Base-by-base conservation (phyloP, 1,139 yeast species). In the Yamadazyma diospyri region DNA sequence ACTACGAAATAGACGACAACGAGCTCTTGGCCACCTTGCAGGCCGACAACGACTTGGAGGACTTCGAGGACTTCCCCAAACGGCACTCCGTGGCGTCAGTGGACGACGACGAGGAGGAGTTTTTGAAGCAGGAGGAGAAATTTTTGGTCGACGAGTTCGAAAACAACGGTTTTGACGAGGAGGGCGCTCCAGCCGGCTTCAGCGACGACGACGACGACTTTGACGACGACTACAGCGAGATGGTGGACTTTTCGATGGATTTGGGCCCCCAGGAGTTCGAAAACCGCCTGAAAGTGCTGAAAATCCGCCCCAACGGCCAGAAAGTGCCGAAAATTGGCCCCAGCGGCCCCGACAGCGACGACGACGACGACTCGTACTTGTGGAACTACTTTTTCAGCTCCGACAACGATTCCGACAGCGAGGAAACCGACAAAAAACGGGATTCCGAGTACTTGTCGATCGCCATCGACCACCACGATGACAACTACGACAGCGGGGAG, bases 1-100 rank as follows among this genome's bases (percentile, higher is more conserved):
- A 76, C 48, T 75, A 79, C 49, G 86, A 81, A 48, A 76, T 81
- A 40, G 88, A 81, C 51, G 83, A 80, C 47, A 81, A 81, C 45
- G 84, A 79, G 41, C 66, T 81, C 38, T 68, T 81, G 36, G 81
- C 81, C 27, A 79, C 87, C 1, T 61, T 78, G 32, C 83, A 79
- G 44, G 83, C 79, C 15, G 85, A 80, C 47, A 74, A 76, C 42
- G 83, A 77, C 42, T 58, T 69, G 23, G 72, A 72, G 26, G 80
- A 74, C 41, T 60, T 70, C 35, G 42, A 48, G 36, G 43, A 11
- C 45, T 38, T 17, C 19, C 25, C 34, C 6, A 20, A 33, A 12
- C 44, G 69, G 13, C 72, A 78, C 2, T 44, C 75, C 30, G 80
- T 71, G 17, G 20, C 20, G 9, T 71, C 80, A 15, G 58, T 69